Evolutionary conservation across 257 asterid genomes (phyloP).

Genomic region (Prunella vulgaris): DNA sequence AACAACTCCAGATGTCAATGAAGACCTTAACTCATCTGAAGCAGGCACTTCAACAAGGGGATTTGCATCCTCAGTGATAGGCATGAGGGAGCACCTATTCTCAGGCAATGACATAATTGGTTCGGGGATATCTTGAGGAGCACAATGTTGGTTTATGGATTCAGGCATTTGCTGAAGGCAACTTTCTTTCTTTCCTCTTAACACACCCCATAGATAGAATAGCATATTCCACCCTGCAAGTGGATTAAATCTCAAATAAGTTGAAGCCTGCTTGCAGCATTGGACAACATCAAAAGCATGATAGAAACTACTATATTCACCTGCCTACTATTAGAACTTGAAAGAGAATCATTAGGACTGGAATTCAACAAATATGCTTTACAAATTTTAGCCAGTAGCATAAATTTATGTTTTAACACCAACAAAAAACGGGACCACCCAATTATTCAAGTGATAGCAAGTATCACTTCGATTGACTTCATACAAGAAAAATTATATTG

Average conservation of each 20-base stretch:
- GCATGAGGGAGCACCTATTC: conserved; percentile 46
- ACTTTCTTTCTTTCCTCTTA: conserved; percentile 61
- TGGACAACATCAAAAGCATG: conserved; percentile 1
- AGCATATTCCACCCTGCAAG: conserved; percentile 81
- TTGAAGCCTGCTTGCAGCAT: conserved; percentile 3
- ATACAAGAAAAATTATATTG: conserved; percentile 1
- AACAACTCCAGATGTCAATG: conserved; percentile 27
- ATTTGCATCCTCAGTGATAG: conserved; percentile 28
- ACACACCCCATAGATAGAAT: conserved; percentile 86
- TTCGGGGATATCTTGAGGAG: conserved; percentile 42
- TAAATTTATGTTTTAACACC: not conserved
- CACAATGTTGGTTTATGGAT: conserved; percentile 28
- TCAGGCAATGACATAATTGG: conserved; percentile 57
- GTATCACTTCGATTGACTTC: conserved; percentile 10
- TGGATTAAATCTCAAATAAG: conserved; percentile 8
- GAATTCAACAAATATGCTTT: conserved; percentile 4
- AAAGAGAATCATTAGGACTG: conserved; percentile 2
- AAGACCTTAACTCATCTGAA: conserved; percentile 35
- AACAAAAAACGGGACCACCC: not conserved
- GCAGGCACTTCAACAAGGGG: conserved; percentile 30
- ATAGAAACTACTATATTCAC: conserved; percentile 5
- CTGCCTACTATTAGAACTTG: not conserved
- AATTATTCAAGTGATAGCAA: not conserved
- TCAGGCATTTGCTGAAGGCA: conserved; percentile 37
- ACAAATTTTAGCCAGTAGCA: conserved; percentile 7